phyloP scores from a whole-genome alignment of 2,329 filamentous ascomycete species.

The Microdochium bolleyi region DNA sequence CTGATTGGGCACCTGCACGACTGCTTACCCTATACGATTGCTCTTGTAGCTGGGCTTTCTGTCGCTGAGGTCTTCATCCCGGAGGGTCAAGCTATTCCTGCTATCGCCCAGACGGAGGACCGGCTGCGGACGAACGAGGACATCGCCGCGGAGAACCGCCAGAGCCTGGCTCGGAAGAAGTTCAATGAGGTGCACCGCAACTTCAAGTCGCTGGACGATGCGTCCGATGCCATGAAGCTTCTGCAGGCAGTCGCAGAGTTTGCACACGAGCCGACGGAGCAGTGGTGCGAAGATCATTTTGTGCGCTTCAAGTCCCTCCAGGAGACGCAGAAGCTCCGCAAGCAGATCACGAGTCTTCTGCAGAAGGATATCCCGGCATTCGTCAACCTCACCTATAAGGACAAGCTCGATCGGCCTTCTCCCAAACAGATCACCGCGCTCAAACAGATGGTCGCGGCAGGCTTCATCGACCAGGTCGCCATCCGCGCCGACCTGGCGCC shows the following conservation, averaged over 20 bases:
- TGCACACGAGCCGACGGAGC: slow-evolving; percentile 61
- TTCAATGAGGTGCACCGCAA: slow-evolving; percentile 68
- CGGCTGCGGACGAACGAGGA: slow-evolving; percentile 55
- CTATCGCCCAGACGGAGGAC: slow-evolving; percentile 31
- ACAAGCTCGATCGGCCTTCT: slow-evolving; percentile 50
- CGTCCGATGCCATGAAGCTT: slow-evolving; percentile 82
- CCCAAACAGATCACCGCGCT: slow-evolving; percentile 68
- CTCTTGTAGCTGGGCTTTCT: slow-evolving; percentile 80
- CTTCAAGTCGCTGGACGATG: slow-evolving; percentile 74
- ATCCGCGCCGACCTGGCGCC: slow-evolving; percentile 85
- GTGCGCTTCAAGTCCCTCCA: slow-evolving; percentile 79
- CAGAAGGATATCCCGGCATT: slow-evolving; percentile 64
- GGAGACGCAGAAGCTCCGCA: slow-evolving; percentile 76
- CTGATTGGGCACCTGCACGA: slow-evolving; percentile 76
- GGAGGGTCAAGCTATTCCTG: slow-evolving; percentile 66
- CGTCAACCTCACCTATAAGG: slow-evolving; percentile 45
- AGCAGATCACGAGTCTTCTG: slow-evolving; percentile 76
- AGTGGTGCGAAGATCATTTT: slow-evolving; percentile 77
- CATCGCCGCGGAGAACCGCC: slow-evolving; percentile 61
- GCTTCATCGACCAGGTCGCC: slow-evolving; percentile 90
- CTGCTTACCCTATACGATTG: slow-evolving; percentile 79
- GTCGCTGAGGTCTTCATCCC: slow-evolving; percentile 83
- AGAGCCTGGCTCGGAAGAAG: slow-evolving; percentile 51
- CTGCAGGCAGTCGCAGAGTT: slow-evolving; percentile 85
- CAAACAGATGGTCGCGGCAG: slow-evolving; percentile 85